Conservation (phyloP, 2,329 filamentous ascomycete species). For the Dothistroma septosporum region DNA sequence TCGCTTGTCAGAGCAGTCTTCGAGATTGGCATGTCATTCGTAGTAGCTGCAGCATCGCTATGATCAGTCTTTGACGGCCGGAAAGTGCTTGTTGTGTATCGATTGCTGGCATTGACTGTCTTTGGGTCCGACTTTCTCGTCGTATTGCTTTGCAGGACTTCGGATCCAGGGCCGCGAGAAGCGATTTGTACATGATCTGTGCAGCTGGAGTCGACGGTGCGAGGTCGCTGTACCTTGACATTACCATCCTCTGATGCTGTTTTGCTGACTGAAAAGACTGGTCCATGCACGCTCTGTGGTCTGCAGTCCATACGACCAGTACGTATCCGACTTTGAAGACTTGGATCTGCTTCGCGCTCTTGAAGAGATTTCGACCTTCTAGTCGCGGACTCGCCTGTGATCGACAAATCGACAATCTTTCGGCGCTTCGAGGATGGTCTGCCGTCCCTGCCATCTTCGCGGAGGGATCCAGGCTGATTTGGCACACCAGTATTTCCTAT, state of each 20-base stretch:
- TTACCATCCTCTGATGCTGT: not conserved
- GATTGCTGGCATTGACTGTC: not conserved
- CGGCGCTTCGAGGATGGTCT: not conserved
- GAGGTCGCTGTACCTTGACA: not conserved
- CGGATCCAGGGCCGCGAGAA: not conserved
- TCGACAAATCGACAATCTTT: constrained; percentile 6
- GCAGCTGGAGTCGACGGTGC: not conserved
- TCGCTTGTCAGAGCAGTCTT: constrained; percentile 22
- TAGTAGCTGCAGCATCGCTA: not conserved
- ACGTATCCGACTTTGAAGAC: not conserved
- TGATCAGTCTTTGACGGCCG: not conserved
- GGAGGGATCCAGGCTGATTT: not conserved
- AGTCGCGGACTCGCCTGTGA: not conserved
- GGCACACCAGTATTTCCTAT: not conserved
- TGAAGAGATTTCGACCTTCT: not conserved
- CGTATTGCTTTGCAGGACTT: not conserved
- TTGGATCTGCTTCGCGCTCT: not conserved
- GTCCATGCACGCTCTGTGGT: not conserved
- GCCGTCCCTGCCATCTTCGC: too few relatives aligned
- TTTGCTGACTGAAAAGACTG: not conserved
- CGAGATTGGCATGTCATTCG: not conserved
- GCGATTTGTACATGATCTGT: not conserved
- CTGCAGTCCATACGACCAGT: not conserved
- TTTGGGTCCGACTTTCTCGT: not conserved
- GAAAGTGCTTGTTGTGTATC: not conserved